Conservation (phyloP, 2,329 filamentous ascomycete species). For the Diplodia sapinea region DNA sequence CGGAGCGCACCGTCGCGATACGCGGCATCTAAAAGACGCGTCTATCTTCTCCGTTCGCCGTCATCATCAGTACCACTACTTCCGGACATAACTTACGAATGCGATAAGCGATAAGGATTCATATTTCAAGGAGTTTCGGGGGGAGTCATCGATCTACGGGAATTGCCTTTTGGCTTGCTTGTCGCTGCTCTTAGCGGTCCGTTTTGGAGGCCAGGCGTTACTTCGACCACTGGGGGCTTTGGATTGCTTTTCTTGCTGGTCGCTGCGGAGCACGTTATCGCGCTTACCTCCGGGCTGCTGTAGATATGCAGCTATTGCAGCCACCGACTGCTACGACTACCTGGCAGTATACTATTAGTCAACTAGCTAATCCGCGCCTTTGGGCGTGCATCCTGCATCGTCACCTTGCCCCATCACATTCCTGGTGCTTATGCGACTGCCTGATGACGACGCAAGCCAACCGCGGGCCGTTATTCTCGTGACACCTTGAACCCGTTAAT, state of each 20-base stretch:
- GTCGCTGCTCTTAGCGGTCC: constrained; percentile 30
- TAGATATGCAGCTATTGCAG: constrained; percentile 25
- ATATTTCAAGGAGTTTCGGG: constrained; percentile 24
- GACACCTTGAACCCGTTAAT: constrained; percentile 12
- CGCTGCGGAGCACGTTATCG: constrained; percentile 12
- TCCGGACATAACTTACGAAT: constrained; percentile 26
- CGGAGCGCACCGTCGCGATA: constrained; percentile 91
- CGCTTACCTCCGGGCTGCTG: constrained; percentile 20
- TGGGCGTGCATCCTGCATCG: constrained; percentile 3
- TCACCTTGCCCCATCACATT: constrained; percentile 12
- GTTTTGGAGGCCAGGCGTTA: constrained; percentile 28
- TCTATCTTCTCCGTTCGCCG: not conserved
- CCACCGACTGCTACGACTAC: constrained; percentile 21
- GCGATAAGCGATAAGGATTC: constrained; percentile 24
- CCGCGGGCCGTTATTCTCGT: constrained; percentile 22
- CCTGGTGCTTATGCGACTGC: constrained; percentile 16
- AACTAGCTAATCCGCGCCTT: constrained; percentile 25
- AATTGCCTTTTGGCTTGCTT: constrained; percentile 20
- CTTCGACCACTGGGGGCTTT: constrained; percentile 27
- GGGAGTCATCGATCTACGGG: constrained; percentile 18
- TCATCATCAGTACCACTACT: constrained; percentile 15
- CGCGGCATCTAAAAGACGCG: constrained; percentile 71
- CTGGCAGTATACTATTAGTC: constrained; percentile 24
- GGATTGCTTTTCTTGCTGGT: constrained; percentile 29
- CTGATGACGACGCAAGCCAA: constrained; percentile 22